Evolutionary conservation across 2,329 filamentous ascomycete species (phyloP).

Genomic region (Fusarium praegraminearum): DNA sequence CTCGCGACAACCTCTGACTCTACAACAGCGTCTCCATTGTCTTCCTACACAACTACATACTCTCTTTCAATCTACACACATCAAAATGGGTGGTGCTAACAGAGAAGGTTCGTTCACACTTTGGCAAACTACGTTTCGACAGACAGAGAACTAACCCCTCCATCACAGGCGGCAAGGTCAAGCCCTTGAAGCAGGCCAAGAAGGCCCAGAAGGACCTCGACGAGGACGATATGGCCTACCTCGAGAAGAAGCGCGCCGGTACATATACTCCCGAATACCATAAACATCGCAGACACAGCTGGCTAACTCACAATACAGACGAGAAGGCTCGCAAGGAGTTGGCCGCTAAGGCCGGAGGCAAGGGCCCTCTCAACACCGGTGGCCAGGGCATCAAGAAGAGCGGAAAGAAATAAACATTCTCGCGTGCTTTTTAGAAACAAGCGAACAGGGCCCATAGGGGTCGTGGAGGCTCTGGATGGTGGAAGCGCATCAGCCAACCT

Average conservation of each 20-base stretch:
- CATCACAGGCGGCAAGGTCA: slow-evolving; percentile 78
- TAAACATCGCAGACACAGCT: background rate
- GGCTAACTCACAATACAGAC: slow-evolving; percentile 62
- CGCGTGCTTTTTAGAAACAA: background rate
- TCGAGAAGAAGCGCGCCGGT: slow-evolving; percentile 88
- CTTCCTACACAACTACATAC: slow-evolving; percentile 20
- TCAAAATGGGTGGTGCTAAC: slow-evolving; percentile 55
- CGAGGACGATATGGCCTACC: slow-evolving; percentile 86
- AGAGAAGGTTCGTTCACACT: slow-evolving; percentile 52
- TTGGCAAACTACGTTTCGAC: background rate
- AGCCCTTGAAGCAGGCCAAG: slow-evolving; percentile 90
- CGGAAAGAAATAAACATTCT: slow-evolving; percentile 83
- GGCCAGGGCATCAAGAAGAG: slow-evolving; percentile 96
- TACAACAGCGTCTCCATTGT: slow-evolving; percentile 19
- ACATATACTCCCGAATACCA: slow-evolving; percentile 51
- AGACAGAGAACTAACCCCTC: slow-evolving; percentile 41
- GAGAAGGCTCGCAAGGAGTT: slow-evolving; percentile 88
- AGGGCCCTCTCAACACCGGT: slow-evolving; percentile 88
- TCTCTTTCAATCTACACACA: slow-evolving; percentile 23
- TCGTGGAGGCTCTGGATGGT: slow-evolving; percentile 34
- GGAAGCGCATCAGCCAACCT: slow-evolving; percentile 29
- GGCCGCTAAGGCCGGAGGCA: slow-evolving; percentile 84
- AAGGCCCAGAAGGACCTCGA: slow-evolving; percentile 85
- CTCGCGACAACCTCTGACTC: slow-evolving; percentile 38
- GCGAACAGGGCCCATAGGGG: slow-evolving; percentile 11